Base-by-base conservation (phyloP, 2,329 filamentous ascomycete species). In the Venturia carpophila region DNA sequence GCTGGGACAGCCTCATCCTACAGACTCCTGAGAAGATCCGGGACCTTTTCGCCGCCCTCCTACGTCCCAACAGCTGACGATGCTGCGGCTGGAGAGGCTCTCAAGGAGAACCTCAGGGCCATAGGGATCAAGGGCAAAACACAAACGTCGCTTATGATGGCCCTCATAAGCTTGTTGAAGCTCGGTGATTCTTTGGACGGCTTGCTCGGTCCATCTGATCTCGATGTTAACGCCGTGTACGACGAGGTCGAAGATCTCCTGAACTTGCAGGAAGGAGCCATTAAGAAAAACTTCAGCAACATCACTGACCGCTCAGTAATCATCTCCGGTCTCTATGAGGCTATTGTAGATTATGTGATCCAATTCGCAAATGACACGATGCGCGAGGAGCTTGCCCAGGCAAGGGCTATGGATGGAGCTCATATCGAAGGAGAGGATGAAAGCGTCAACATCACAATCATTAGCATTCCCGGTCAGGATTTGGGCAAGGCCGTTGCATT, bases 11-110 rank as follows among this genome's bases (percentile, higher is more conserved):
- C 90, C 2, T 88, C 90, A 4, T 82, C 84, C 55, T 99, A 97
- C 74, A 77, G 86, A 6, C 80, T 99, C 1, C 81, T 99, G 21
- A 86, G 89, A 67, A 87, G 87, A 70, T 96, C 93, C 1, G 88
- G 87, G 58, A 97, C 92, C 0, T 97, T 93, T 74, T 81, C 85
- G 17, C 90, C 93, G 0, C 94, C 94, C 0, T 85, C 88, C 0
- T 99, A 96, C 73, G 84, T 97, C 1, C 92, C 92, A 0, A 92
- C 93, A 0, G 92, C 91, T 43, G 94, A 99, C 71, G 94, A 99
- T 78, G 87, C 87, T 7, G 94, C 94, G 0, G 86, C 92, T 1
- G 94, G 93, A 9, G 94, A 99, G 73, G 94, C 99, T 74, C 96
- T 97, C 75, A 86, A 93, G 62, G 81, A 87, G 42, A 89, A 91